These are phyloP conservation scores for Fraxinus excelsior DNA, from an alignment of 257 asterid genomes.

Conservation along the genomic window DNA sequence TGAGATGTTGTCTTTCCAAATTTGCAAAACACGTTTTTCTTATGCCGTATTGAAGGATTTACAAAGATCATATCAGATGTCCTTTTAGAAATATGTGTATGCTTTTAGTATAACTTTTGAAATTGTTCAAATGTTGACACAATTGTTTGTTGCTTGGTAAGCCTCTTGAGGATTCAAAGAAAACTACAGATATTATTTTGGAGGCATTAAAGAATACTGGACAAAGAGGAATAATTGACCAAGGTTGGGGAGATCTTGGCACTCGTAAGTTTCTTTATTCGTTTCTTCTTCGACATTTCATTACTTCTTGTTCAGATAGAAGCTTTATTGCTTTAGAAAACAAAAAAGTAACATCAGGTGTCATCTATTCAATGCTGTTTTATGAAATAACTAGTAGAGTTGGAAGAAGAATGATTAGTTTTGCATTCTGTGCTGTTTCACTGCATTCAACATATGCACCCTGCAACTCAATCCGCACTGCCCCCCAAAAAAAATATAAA, in stretches of 20 bases:
- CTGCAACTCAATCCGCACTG: no score
- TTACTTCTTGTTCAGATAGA: background rate
- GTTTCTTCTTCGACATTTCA: constrained; percentile 1
- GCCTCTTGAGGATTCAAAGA: constrained; percentile 92
- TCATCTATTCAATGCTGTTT: background rate
- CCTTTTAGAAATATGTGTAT: background rate
- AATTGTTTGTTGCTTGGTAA: constrained; percentile 31
- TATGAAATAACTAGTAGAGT: background rate
- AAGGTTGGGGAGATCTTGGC: constrained; percentile 99
- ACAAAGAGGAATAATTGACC: constrained; percentile 94
- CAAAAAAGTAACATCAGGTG: background rate
- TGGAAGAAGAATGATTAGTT: background rate
- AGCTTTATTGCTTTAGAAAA: background rate
- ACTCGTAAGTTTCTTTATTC: constrained; percentile 55
- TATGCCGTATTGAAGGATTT: background rate
- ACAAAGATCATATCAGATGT: background rate
- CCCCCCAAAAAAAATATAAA: no score
- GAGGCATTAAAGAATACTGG: constrained; percentile 83
- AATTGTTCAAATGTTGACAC: background rate
- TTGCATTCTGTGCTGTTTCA: no score
- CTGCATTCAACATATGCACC: no score
- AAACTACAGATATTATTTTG: constrained; percentile 69
- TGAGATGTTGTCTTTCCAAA: background rate
- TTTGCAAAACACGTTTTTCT: background rate
- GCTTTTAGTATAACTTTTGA: background rate